Conservation (phyloP, 805 yeast genomes). For the Scheffersomyces amazonensis region DNA sequence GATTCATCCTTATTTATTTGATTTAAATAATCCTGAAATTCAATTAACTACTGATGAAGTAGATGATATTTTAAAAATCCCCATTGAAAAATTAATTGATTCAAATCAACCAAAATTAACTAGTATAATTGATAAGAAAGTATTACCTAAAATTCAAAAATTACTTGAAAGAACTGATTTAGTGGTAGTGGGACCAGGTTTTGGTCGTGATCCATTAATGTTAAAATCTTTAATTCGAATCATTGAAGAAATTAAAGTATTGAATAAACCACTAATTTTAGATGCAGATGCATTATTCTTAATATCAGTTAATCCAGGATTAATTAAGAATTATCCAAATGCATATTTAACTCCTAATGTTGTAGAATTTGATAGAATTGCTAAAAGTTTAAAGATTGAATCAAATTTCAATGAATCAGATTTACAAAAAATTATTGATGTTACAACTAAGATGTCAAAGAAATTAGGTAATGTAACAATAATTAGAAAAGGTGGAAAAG, state of each 20-base stretch:
- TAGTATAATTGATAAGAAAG: conserved; percentile 34
- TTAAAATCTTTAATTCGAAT: conserved; percentile 55
- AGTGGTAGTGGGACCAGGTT: conserved; percentile 89
- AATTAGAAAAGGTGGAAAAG: conserved; percentile 72
- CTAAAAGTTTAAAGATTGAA: conserved; percentile 43
- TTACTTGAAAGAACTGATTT: conserved; percentile 71
- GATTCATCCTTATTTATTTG: conserved; percentile 90
- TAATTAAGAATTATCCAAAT: conserved; percentile 52
- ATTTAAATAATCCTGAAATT: conserved; percentile 33
- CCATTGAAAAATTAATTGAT: conserved; percentile 20
- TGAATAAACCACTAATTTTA: conserved; percentile 67
- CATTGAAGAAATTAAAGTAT: conserved; percentile 52
- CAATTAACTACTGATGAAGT: conserved; percentile 17
- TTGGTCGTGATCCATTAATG: conserved; percentile 80
- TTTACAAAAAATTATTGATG: conserved; percentile 17
- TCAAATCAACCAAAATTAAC: conserved; percentile 19
- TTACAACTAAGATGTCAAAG: conserved; percentile 44
- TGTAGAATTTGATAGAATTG: conserved; percentile 73
- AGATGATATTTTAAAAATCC: conserved; percentile 9
- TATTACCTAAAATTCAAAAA: conserved; percentile 53
- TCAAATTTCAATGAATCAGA: conserved; percentile 17
- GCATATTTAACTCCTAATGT: conserved; percentile 88
- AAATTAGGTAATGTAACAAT: conserved; percentile 56
- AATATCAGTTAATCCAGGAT: conserved; percentile 53
- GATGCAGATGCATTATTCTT: conserved; percentile 90